phyloP scores from a whole-genome alignment of 352 stramenopile genomes.

The Phytopythium montanum region DNA sequence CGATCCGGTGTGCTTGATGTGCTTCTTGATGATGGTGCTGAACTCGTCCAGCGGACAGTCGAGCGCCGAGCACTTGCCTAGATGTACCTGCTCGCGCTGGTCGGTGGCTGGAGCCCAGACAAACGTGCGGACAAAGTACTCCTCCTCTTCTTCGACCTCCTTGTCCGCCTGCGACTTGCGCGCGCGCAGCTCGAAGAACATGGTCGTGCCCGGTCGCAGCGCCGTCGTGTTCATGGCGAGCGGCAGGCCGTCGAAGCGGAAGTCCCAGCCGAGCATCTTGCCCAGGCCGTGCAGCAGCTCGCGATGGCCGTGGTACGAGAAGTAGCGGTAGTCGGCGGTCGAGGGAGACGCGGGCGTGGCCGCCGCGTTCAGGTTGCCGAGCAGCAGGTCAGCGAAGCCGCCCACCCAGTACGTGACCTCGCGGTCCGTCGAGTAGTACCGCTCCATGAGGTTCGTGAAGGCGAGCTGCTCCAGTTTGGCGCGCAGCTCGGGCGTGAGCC shows the following conservation, averaged over 20 bases:
- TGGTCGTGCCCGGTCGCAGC: slow-evolving; percentile 68
- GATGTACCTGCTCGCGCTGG: slow-evolving; percentile 55
- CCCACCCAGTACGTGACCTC: slow-evolving; percentile 84
- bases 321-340: slow-evolving; percentile 60
- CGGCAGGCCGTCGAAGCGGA: slow-evolving; percentile 66
- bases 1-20: slow-evolving; percentile 64
- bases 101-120: slow-evolving; percentile 69
- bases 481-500: slow-evolving; percentile 51
- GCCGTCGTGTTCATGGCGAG: slow-evolving; percentile 60
- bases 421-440: slow-evolving; percentile 78
- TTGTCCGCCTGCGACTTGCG: slow-evolving; percentile 7
- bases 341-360: slow-evolving; percentile 49
- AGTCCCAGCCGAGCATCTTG: slow-evolving; percentile 79
- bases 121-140: slow-evolving; percentile 70
- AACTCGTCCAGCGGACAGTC: slow-evolving; percentile 80
- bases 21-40: slow-evolving; percentile 58
- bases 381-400: slow-evolving; percentile 63
- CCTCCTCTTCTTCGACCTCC: slow-evolving; percentile 25
- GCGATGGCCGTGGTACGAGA: slow-evolving; percentile 79
- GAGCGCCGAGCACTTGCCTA: slow-evolving; percentile 70
- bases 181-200: slow-evolving; percentile 80
- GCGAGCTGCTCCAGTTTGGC: slow-evolving; percentile 58
- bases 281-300: slow-evolving; percentile 73
- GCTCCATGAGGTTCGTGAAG: slow-evolving; percentile 84
- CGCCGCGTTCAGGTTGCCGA: slow-evolving; percentile 53